Base-by-base conservation (phyloP, 2,329 filamentous ascomycete species). In the Stachybotrys chartarum region DNA sequence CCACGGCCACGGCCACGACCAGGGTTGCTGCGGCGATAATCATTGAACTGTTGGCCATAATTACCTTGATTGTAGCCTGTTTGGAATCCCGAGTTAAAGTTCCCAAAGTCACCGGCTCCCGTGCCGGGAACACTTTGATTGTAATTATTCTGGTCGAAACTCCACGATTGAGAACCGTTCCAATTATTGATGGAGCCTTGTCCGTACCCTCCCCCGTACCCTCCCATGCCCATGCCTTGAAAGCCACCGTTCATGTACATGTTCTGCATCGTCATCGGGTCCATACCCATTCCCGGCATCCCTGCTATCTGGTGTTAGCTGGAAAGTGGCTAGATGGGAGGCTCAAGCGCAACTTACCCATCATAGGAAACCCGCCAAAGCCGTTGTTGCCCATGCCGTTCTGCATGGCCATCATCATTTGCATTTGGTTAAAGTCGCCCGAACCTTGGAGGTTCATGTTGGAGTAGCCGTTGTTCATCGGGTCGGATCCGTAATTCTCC, bases 61-160 rank as follows among this genome's bases (percentile, higher is more conserved):
- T 90, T 90, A 85, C 87, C 87, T 84, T 86, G 84, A 82, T 85
- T 87, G 83, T 79, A 86, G 78, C 83, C 88, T 86, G 86, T 86
- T 74, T 82, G 81, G 79, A 82, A 90, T 77, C 85, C 86, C 80
- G 84, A 80, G 80, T 88, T 87, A 83, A 86, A 85, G 77, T 82
- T 81, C 77, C 86, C 87, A 84, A 83, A 90, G 77, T 90, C 87
- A 88, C 86, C 85, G 80, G 81, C 80, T 76, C 84, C 85, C 83
- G 89, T 89, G 80, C 85, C 84, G 81, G 83, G 82, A 83, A 84
- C 85, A 88, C 84, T 90, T 88, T 87, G 78, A 85, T 85, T 91
- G 86, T 84, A 90, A 87, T 90, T 91, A 90, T 90, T 87, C 87
- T 88, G 86, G 80, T 84, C 83, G 80, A 84, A 83, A 86, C 86